Evolutionary conservation across 768 basidiomycete species (phyloP), one percentile per base, ranked within the genome.

Genomic region (Leccinum arenicola): DNA sequence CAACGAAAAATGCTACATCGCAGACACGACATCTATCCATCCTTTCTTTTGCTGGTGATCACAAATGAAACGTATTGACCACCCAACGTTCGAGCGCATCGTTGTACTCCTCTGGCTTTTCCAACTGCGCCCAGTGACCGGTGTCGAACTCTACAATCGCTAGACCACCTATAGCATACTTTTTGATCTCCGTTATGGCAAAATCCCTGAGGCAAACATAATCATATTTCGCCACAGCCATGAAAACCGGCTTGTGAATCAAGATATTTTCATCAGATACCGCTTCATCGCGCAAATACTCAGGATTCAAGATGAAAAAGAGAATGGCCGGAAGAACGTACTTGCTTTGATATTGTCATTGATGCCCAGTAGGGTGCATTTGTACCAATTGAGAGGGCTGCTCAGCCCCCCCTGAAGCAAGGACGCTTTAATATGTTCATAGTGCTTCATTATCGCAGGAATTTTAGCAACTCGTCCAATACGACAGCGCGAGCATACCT

Each of bases 321-420:
- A 52, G 2, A 40, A 53, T 38, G n/a, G 31, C 6, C 3, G 1
- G 8, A 14, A 19, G 21, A n/a, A 60, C 72, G 35, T 54, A 74
- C 74, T 62, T 53, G 66, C 65, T 64, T 61, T 67, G n/a, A 68
- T 73, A 40, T 62, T 59, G 33, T 68, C 55, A 52, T 74, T 66
- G 29, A 75, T 60, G 7, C 70, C 73, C 10, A 53, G 59, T 15
- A 71, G 33, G 60, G 67, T 67, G 56, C 65, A 67, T 35, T 60
- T 69, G 67, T 78, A 80, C 75, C 76, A 80, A 58, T 70, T 72
- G 57, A 76, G 66, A 23, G 77, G 70, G 10, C 68, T 73, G 23
- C 52, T 55, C 51, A 80, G 53, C 6, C 78, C 74, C 6, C 73
- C 70, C 23, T 67, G 56, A 21, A 62, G 59, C 9, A 79, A 62